Evolutionary conservation across 352 stramenopile species (phyloP).

Genomic region (Aphanomyces astaci): DNA sequence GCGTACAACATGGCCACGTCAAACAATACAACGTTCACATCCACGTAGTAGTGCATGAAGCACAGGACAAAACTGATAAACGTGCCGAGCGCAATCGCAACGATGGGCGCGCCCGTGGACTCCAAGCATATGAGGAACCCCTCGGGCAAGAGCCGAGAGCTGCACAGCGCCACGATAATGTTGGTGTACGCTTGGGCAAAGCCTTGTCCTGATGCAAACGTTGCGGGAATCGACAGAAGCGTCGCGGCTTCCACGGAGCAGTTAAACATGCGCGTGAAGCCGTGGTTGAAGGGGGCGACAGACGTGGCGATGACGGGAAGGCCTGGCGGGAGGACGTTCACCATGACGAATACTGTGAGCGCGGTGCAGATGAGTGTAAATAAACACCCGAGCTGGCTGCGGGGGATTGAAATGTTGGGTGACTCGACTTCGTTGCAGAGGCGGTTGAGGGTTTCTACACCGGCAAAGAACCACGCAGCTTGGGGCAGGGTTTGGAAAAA

Average conservation of each 20-base stretch:
- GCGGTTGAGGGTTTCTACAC: slow-evolving; percentile 25
- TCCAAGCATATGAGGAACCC: slow-evolving; percentile 14
- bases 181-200: neutral
- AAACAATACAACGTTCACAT: slow-evolving; percentile 28
- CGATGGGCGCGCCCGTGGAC: neutral
- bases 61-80: slow-evolving; percentile 21
- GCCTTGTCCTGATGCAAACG: slow-evolving; percentile 23
- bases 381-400: slow-evolving; percentile 18
- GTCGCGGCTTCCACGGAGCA: slow-evolving; percentile 1
- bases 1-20: slow-evolving; percentile 32
- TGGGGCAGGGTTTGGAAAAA: slow-evolving; percentile 25
- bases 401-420: slow-evolving; percentile 17
- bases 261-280: slow-evolving; percentile 13
- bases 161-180: slow-evolving; percentile 21
- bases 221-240: slow-evolving; percentile 26
- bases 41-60: slow-evolving; percentile 18
- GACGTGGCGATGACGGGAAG: neutral
- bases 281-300: slow-evolving; percentile 16
- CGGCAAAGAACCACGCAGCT: slow-evolving; percentile 27
- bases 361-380: slow-evolving; percentile 6
- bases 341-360: slow-evolving; percentile 24
- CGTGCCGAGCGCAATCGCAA: slow-evolving; percentile 5
- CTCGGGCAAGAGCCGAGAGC: slow-evolving; percentile 21
- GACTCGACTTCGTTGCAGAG: slow-evolving; percentile 21
- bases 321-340: slow-evolving; percentile 11